A percentile compares a stretch with the other conserved stretches of the same genome.
These are phyloP conservation scores for Fusarium bactridioides DNA, from an alignment of 2,329 filamentous ascomycete species.

Conservation along the genomic window DNA sequence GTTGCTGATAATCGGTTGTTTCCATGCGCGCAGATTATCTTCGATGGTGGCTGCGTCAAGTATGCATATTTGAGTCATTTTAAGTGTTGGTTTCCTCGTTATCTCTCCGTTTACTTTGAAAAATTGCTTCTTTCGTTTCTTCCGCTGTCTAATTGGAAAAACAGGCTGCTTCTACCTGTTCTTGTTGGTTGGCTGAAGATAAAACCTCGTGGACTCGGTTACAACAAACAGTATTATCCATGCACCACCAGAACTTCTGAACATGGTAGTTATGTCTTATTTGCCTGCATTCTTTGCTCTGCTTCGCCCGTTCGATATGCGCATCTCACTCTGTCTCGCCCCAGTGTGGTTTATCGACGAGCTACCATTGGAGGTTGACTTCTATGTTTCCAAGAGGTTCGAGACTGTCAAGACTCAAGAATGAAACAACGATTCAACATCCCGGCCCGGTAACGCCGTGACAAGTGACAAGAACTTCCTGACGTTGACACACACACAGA, in stretches of 20 bases:
- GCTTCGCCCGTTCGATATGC: not conserved
- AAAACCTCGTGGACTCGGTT: not conserved
- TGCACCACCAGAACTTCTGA: not conserved
- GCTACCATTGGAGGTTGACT: slow-evolving; percentile 24
- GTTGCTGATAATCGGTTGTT: not conserved
- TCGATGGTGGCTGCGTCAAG: slow-evolving; percentile 34
- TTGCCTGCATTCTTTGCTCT: not conserved
- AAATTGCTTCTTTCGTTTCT: slow-evolving; percentile 1
- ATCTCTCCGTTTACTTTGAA: not conserved
- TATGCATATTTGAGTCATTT: slow-evolving; percentile 36
- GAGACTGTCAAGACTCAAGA: slow-evolving; percentile 24
- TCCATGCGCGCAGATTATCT: slow-evolving; percentile 21
- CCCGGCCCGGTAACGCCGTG: slow-evolving; percentile 31
- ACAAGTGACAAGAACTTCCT: slow-evolving; percentile 24
- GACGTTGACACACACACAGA: slow-evolving; percentile 2
- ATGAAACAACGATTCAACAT: not conserved
- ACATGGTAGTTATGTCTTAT: not conserved
- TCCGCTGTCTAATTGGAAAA: slow-evolving; percentile 13
- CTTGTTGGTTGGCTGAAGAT: not conserved
- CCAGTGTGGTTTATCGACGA: slow-evolving; percentile 22
- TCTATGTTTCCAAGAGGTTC: slow-evolving; percentile 8
- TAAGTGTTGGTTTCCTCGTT: not conserved
- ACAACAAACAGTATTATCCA: not conserved
- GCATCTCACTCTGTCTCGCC: not conserved
- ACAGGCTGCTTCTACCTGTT: not conserved